These are phyloP conservation scores for Lachnellula hyalina DNA, from an alignment of 2,329 filamentous ascomycete genomes.

Conservation along the genomic window DNA sequence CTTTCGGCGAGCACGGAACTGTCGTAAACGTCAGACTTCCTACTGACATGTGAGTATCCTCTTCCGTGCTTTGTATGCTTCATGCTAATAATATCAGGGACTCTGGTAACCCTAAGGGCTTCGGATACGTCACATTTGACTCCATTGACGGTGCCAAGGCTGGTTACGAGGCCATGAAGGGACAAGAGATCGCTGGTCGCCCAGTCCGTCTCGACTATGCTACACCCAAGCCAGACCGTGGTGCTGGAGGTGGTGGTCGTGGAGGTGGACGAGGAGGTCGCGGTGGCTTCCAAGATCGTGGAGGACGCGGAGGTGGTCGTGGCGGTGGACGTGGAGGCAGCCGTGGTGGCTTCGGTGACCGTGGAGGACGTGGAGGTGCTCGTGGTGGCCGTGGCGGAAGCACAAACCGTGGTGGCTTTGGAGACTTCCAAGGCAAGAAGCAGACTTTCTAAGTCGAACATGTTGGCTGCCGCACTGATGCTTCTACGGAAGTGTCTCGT, in stretches of 20 bases:
- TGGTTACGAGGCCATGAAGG: conserved; percentile 58
- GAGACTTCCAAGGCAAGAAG: conserved; percentile 53
- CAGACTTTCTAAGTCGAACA: conserved; percentile 34
- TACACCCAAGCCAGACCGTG: conserved; percentile 49
- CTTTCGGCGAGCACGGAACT: conserved; percentile 57
- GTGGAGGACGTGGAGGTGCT: conserved; percentile 41
- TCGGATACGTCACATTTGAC: conserved; percentile 67
- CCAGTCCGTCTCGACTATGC: conserved; percentile 65
- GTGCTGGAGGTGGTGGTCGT: conserved; percentile 34
- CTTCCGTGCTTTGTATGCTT: not conserved
- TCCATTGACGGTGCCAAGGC: conserved; percentile 61
- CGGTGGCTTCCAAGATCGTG: conserved; percentile 31
- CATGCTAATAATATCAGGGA: conserved; percentile 40
- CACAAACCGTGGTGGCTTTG: conserved; percentile 41
- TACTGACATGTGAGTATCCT: conserved; percentile 49
- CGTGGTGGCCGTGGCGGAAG: conserved; percentile 39
- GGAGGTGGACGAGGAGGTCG: conserved; percentile 36
- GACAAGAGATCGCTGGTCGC: conserved; percentile 59
- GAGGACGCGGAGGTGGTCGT: conserved; percentile 37
- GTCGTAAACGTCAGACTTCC: conserved; percentile 64
- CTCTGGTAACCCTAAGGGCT: conserved; percentile 63
- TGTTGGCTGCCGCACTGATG: conserved; percentile 7
- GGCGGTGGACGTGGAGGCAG: conserved; percentile 36
- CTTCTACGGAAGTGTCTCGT: conserved; percentile 16
- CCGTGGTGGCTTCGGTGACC: conserved; percentile 26